Percentiles rank a stretch among this genome's conserved stretches.
phyloP scores from a whole-genome alignment of 2,329 filamentous ascomycete genomes.

The Meredithiella fracta region DNA sequence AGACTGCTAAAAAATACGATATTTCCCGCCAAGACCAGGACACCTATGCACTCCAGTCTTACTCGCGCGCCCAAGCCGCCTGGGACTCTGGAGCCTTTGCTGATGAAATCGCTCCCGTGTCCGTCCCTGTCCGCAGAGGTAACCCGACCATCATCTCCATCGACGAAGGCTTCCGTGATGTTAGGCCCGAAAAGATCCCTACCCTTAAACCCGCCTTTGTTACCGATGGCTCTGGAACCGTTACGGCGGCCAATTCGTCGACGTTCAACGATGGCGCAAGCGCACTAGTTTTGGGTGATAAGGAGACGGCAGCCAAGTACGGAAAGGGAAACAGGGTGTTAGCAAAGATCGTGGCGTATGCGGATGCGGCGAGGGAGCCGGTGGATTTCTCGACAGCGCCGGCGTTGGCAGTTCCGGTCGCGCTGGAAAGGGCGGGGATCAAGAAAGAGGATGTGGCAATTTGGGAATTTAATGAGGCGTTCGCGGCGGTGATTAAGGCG shows the following conservation, averaged over 20 bases:
- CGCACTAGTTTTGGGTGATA: conserved; percentile 71
- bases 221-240: conserved; percentile 67
- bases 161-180: conserved; percentile 77
- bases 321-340: conserved; percentile 63
- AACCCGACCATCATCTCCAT: conserved; percentile 55
- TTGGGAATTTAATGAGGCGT: conserved; percentile 99
- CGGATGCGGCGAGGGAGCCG: conserved; percentile 78
- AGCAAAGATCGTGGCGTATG: conserved; percentile 70
- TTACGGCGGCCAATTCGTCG: conserved; percentile 88
- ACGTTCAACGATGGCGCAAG: conserved; percentile 91
- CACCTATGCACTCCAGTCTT: conserved; percentile 74
- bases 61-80: conserved; percentile 74
- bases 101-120: conserved; percentile 81
- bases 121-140: conserved; percentile 69
- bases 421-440: conserved; percentile 75
- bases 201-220: conserved; percentile 85
- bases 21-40: conserved; percentile 80
- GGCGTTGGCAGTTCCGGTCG: conserved; percentile 79
- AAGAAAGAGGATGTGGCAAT: conserved; percentile 79
- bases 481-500: conserved; percentile 86
- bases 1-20: conserved; percentile 72
- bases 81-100: conserved; percentile 72
- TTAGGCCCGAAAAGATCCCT: conserved; percentile 74
- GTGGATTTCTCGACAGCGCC: conserved; percentile 93
- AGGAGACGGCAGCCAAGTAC: conserved; percentile 63